phyloP scores from a whole-genome alignment of 176 grass and related monocot genomes.

The Saccharum officinarum region DNA sequence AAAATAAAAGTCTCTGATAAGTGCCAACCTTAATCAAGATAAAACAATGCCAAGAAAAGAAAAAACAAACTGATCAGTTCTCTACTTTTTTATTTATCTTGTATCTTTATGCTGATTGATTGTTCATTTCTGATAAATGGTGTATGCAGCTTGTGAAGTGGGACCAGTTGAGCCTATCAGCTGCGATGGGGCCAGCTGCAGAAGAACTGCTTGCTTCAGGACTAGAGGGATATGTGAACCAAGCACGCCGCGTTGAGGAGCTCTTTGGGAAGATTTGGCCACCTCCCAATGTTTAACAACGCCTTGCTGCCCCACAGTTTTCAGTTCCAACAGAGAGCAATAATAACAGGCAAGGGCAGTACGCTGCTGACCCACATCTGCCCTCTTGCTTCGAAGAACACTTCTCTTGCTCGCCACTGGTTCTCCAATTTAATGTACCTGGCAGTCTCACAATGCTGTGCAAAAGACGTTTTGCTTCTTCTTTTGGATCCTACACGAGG shows the following conservation, averaged over 20 bases:
- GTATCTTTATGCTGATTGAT: neutral
- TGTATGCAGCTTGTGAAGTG: slow-evolving; percentile 87
- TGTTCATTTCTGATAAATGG: neutral
- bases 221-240: slow-evolving; percentile 72
- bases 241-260: slow-evolving; percentile 74
- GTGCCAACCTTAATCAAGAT: neutral
- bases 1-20: neutral
- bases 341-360: neutral
- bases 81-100: neutral
- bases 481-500: neutral
- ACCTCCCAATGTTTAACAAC: slow-evolving; percentile 49
- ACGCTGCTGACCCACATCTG: neutral
- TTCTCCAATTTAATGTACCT: neutral
- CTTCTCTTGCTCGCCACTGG: neutral
- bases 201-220: slow-evolving; percentile 84
- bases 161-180: slow-evolving; percentile 85
- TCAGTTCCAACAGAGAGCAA: slow-evolving; percentile 16
- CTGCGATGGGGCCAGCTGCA: slow-evolving; percentile 83
- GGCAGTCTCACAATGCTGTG: neutral
- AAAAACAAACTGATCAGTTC: neutral
- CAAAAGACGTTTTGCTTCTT: neutral
- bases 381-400: neutral
- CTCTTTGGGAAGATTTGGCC: slow-evolving; percentile 96
- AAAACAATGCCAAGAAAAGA: neutral
- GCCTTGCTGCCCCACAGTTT: neutral